Conservation (phyloP, 192 early-diverging fungal genomes). For the Gigaspora rosea region DNA sequence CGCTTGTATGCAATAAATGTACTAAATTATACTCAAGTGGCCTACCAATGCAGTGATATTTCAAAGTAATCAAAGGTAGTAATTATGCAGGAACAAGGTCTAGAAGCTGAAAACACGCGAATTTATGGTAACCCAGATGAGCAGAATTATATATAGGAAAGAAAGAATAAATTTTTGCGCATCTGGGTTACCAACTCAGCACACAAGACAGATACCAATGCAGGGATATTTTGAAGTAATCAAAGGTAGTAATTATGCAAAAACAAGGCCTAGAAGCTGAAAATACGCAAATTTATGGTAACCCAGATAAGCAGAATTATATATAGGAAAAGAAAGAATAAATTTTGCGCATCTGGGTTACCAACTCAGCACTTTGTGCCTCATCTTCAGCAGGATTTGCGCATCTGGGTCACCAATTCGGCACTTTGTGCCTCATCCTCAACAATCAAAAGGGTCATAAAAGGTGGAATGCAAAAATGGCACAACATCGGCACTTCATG, state of each 20-base stretch:
- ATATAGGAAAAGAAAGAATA: neutral
- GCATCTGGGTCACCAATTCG: too few species aligned
- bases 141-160: neutral
- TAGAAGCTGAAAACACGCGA: neutral
- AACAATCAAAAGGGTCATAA: too few species aligned
- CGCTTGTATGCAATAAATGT: too few species aligned
- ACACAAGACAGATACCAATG: too few species aligned
- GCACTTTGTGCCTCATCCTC: too few species aligned
- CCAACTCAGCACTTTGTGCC: too few species aligned
- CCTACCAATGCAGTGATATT: neutral
- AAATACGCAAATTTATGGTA: neutral
- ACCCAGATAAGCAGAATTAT: neutral
- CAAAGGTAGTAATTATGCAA: neutral
- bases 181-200: too few species aligned
- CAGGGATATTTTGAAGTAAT: neutral
- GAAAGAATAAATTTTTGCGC: neutral
- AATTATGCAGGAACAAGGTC: neutral
- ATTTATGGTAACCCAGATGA: neutral
- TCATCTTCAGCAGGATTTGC: too few species aligned
- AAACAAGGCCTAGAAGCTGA: neutral
- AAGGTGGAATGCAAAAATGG: too few species aligned
- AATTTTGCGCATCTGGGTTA: too few species aligned
- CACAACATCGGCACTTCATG: too few species aligned
- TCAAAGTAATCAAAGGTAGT: neutral
- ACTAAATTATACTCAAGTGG: neutral